A percentile compares a stretch with the other conserved stretches of the same genome.
Conservation (phyloP, 2,329 filamentous ascomycete species). For the Hyphodiscus sp. region DNA sequence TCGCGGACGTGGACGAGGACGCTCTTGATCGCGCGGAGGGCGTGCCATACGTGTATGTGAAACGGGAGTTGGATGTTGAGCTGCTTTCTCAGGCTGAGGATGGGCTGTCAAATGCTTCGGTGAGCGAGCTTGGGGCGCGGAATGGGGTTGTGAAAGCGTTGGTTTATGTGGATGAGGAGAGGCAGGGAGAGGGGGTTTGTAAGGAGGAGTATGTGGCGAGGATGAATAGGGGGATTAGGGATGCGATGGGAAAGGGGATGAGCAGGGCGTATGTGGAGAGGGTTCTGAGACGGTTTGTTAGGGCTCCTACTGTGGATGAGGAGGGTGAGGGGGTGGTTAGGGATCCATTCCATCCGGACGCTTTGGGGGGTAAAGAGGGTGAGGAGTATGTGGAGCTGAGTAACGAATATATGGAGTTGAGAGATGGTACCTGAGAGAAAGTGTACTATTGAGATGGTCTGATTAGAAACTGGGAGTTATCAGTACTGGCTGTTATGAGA, state of each 20-base stretch:
- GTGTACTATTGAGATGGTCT: too few relatives aligned
- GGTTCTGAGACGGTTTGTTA: background rate
- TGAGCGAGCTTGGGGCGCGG: too few relatives aligned
- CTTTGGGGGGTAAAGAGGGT: background rate
- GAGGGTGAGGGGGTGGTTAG: background rate
- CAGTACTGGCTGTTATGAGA: too few relatives aligned
- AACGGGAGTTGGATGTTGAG: background rate
- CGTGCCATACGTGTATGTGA: slow-evolving; percentile 49
- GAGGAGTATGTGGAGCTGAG: background rate
- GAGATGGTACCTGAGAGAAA: too few relatives aligned
- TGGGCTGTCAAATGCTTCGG: too few relatives aligned
- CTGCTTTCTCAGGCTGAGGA: background rate
- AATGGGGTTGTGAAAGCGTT: slow-evolving; percentile 37
- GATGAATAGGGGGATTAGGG: slow-evolving; percentile 57
- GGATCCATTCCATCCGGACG: background rate
- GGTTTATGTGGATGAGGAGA: slow-evolving; percentile 51
- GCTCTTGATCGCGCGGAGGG: slow-evolving; percentile 53
- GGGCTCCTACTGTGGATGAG: background rate
- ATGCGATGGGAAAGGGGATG: slow-evolving; percentile 43
- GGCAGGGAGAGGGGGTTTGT: slow-evolving; percentile 35
- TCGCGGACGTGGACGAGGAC: slow-evolving; percentile 44
- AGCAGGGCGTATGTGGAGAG: background rate
- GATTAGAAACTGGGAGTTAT: too few relatives aligned
- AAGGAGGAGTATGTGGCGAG: slow-evolving; percentile 52
- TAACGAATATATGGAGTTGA: background rate